Base-by-base conservation (phyloP, 805 yeast species). In the Candida multigemmis region DNA sequence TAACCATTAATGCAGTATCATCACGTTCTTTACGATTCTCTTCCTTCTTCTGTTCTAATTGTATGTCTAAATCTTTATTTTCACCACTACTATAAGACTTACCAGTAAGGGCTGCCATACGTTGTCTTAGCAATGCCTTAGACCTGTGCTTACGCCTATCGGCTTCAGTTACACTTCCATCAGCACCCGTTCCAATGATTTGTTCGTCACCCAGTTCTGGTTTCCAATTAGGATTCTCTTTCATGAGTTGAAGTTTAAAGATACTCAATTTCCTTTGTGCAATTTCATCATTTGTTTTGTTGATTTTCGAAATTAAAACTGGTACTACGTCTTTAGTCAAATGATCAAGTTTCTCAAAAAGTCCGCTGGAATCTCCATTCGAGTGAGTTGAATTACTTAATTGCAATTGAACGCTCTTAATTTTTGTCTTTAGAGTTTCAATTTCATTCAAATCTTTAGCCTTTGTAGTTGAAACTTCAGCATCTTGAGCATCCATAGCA, bases 91-190 rank as follows among this genome's bases (percentile, higher is more conserved):
- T 57, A 6, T 19, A 22, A 7, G 44, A 25, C 42, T 76, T 79
- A 5, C 96, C 96, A 0, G 96, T 87, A 42, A 89, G 68, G 3
- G 89, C 84, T 16, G 95, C 94, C 94, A 89, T 86, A 40, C 94
- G 71, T 26, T 87, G 82, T 36, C 77, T 75, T 40, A 91, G 62
- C 31, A 76, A 56, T 21, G 89, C 93, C 45, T 81, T 79, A 22
- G 83, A 77, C 40, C 71, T 77, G 21, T 89, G 91, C 41, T 81
- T 80, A 36, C 81, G 71, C 33, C 81, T 70, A 47, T 87, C 96
- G 9, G 74, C 55, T 14, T 83, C 96, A 3, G 96, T 87, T 6
- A 85, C 71, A 33, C 74, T 74, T 16, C 96, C 96, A 43, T 79
- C 74, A 24, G 85, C 79, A 6, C 96, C 97, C 5, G 91, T 72